These are phyloP conservation scores for Aspergillus sp. DNA, from an alignment of 2,329 filamentous ascomycete genomes.

Conservation along the genomic window DNA sequence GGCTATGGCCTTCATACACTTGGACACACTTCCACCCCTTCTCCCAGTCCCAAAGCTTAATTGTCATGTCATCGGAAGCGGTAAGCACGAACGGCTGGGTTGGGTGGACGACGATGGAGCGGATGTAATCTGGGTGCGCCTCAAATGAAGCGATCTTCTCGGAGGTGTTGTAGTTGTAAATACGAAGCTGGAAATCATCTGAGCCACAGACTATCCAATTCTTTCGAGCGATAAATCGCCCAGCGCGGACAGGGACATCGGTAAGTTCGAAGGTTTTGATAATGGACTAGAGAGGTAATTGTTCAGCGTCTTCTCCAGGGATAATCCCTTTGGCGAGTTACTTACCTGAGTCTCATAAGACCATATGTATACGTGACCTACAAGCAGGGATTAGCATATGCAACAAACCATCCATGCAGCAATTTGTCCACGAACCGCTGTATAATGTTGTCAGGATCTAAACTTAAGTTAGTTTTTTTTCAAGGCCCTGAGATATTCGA, in stretches of 20 bases:
- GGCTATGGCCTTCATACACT: conserved; percentile 92
- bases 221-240: conserved; percentile 94
- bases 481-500: neutral
- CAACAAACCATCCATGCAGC: conserved; percentile 8
- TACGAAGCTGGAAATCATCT: conserved; percentile 84
- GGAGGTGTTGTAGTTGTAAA: conserved; percentile 99
- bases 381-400: conserved; percentile 40
- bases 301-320: conserved; percentile 21
- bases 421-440: conserved; percentile 64
- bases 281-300: conserved; percentile 60
- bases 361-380: conserved; percentile 98
- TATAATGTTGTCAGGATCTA: conserved; percentile 87
- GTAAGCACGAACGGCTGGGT: conserved; percentile 94
- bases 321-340: neutral
- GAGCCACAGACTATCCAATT: conserved; percentile 98
- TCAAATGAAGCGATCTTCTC: conserved; percentile 98
- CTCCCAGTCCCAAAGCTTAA: conserved; percentile 99
- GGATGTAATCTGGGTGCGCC: conserved; percentile 97
- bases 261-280: conserved; percentile 99
- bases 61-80: conserved; percentile 97
- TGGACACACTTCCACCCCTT: conserved; percentile 97
- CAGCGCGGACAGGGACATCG: conserved; percentile 94
- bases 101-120: conserved; percentile 92
- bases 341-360: conserved; percentile 85
- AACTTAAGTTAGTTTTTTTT: conserved; percentile 23